Evolutionary conservation across 805 yeast genomes (phyloP).

Genomic region (Alloascoidea hylecoeti): DNA sequence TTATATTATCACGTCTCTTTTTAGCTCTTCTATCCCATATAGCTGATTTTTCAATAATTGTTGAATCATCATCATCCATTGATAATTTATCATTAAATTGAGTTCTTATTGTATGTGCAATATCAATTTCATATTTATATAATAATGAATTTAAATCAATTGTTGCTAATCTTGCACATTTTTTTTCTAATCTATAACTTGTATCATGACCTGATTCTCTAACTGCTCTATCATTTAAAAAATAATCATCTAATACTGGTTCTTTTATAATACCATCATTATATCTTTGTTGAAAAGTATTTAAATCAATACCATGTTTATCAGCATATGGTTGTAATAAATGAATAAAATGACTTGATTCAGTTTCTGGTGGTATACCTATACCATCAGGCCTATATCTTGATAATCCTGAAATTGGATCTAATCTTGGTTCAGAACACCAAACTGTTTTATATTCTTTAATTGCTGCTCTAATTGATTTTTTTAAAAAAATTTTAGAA

Average conservation of each 20-base stretch:
- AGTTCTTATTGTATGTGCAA: constrained; percentile 45
- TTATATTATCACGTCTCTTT: constrained; percentile 36
- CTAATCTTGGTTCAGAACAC: constrained; percentile 63
- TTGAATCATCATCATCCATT: constrained; percentile 22
- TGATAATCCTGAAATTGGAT: constrained; percentile 62
- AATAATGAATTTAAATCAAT: constrained; percentile 77
- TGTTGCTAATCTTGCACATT: constrained; percentile 81
- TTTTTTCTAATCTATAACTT: constrained; percentile 76
- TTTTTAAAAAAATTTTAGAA: constrained; percentile 44
- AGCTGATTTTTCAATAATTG: constrained; percentile 27
- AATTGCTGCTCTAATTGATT: constrained; percentile 67
- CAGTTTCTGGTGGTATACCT: constrained; percentile 97
- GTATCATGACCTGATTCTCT: constrained; percentile 97
- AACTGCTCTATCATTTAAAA: constrained; percentile 86
- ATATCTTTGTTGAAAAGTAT: constrained; percentile 56
- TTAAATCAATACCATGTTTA: constrained; percentile 41
- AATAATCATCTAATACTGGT: constrained; percentile 78
- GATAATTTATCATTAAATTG: constrained; percentile 36
- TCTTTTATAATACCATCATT: constrained; percentile 52
- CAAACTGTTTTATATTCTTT: constrained; percentile 77
- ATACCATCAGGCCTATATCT: constrained; percentile 81
- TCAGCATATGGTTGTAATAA: constrained; percentile 54
- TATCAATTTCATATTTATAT: constrained; percentile 83
- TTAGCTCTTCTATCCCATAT: constrained; percentile 53
- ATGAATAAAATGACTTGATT: constrained; percentile 70